These are phyloP conservation scores for Puccinia horiana DNA, from an alignment of 1,284 basidiomycete species.

Conservation along the genomic window DNA sequence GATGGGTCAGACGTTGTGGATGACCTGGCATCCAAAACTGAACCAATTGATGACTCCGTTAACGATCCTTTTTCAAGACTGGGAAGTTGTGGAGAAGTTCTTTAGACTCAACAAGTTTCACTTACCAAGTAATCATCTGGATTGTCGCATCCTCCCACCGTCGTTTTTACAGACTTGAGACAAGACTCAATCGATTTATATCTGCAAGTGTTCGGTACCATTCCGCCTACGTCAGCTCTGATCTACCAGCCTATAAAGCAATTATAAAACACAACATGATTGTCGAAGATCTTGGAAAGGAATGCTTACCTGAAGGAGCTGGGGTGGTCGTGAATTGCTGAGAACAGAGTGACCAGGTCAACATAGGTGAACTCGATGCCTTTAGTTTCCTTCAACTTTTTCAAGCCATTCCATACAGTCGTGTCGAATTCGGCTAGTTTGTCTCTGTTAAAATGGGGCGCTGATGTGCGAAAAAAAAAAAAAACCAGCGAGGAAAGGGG, in stretches of 20 bases:
- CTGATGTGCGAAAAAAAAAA: neutral
- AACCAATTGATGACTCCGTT: too few relatives aligned
- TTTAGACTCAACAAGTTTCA: neutral
- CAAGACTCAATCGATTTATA: slow-evolving; percentile 14
- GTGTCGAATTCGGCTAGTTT: neutral
- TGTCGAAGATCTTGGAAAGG: neutral
- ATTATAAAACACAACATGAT: neutral
- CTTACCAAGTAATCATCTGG: slow-evolving; percentile 20
- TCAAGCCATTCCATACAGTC: slow-evolving; percentile 29
- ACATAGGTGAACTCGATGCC: slow-evolving; percentile 17
- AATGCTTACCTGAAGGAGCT: slow-evolving; percentile 18
- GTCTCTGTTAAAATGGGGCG: neutral
- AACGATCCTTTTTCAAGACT: too few relatives aligned
- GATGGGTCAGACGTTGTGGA: slow-evolving; percentile 29
- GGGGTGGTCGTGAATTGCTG: neutral
- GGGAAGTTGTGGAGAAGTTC: too few relatives aligned
- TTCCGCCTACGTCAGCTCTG: neutral
- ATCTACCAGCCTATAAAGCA: neutral
- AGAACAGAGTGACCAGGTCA: slow-evolving; percentile 12
- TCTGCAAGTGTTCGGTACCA: neutral
- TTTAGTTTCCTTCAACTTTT: neutral
- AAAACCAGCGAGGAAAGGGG: too few relatives aligned
- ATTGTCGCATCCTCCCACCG: neutral
- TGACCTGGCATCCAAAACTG: slow-evolving; percentile 29
- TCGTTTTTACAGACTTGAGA: slow-evolving; percentile 18